A percentile compares a stretch with the other conserved stretches of the same genome.
These are phyloP conservation scores for Taxillus chinensis DNA, from an alignment of 164 flowering plant species.

Conservation along the genomic window DNA sequence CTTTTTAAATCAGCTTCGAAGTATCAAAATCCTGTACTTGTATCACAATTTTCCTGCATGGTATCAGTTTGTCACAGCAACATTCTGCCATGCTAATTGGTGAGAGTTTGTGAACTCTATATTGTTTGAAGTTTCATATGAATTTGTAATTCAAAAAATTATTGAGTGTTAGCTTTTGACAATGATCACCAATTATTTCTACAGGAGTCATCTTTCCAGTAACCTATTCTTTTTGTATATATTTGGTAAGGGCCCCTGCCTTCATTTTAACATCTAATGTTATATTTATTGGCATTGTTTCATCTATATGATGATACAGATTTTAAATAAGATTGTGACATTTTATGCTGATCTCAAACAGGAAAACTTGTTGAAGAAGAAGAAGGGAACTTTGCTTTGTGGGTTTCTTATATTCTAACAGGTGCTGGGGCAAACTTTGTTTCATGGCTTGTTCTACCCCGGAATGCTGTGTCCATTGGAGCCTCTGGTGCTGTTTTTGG, in stretches of 20 bases:
- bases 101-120: constrained; percentile 23
- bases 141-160: background rate
- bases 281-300: background rate
- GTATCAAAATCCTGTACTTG: constrained; percentile 53
- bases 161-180: background rate
- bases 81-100: constrained; percentile 97
- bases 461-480: constrained; percentile 92
- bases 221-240: constrained; percentile 94
- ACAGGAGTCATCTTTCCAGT: constrained; percentile 97
- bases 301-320: background rate
- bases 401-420: constrained; percentile 83
- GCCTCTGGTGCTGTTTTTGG: constrained; percentile 99
- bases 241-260: constrained; percentile 50
- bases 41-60: constrained; percentile 77
- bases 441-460: constrained; percentile 86
- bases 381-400: constrained; percentile 84
- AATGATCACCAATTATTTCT: constrained; percentile 6
- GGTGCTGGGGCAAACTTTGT: constrained; percentile 96
- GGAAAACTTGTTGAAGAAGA: constrained; percentile 99
- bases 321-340: background rate
- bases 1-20: constrained; percentile 35
- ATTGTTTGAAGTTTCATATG: constrained; percentile 1
- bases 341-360: constrained; percentile 12
- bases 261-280: background rate
- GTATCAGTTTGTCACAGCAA: constrained; percentile 91